Conservation (phyloP, 495 filamentous ascomycete genomes). For the Daldinia caldariorum region DNA sequence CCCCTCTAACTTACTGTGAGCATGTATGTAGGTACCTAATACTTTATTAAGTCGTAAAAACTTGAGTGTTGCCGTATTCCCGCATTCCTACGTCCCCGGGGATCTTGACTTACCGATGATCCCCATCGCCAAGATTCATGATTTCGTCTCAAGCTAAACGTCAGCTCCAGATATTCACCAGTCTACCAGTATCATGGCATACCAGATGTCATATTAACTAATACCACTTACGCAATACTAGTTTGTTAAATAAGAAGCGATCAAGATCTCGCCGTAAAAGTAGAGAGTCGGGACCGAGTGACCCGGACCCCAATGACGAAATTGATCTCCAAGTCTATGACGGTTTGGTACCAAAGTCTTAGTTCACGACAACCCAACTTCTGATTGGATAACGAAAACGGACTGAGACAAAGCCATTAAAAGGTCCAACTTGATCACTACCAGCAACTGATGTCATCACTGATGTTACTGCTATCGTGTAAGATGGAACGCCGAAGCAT, state of each 20-base stretch:
- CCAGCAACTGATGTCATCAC: constrained; percentile 40
- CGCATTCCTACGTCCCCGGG: not conserved
- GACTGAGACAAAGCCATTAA: constrained; percentile 32
- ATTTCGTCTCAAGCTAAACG: constrained; percentile 11
- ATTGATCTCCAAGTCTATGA: constrained; percentile 22
- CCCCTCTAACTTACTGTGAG: not conserved
- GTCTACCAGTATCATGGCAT: not conserved
- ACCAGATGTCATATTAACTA: not conserved
- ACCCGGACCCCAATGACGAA: constrained; percentile 38
- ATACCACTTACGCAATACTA: constrained; percentile 35
- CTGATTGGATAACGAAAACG: constrained; percentile 39
- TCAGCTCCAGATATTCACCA: constrained; percentile 13
- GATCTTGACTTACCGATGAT: not conserved
- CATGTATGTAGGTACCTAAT: not conserved
- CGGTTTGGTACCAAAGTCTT: constrained; percentile 30
- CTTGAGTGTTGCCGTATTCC: constrained; percentile 5
- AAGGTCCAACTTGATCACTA: constrained; percentile 24
- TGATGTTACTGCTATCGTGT: constrained; percentile 13
- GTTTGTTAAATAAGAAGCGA: constrained; percentile 21
- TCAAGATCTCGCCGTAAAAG: constrained; percentile 24
- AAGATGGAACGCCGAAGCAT: constrained; percentile 10
- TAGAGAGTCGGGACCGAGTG: constrained; percentile 17
- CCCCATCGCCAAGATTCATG: constrained; percentile 21
- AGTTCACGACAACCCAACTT: constrained; percentile 21
- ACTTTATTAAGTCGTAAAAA: not conserved